Percentiles rank a stretch among this genome's conserved stretches.
These are phyloP conservation scores for Moesziomyces sp. DNA, from an alignment of 1,284 basidiomycete species.

Conservation along the genomic window DNA sequence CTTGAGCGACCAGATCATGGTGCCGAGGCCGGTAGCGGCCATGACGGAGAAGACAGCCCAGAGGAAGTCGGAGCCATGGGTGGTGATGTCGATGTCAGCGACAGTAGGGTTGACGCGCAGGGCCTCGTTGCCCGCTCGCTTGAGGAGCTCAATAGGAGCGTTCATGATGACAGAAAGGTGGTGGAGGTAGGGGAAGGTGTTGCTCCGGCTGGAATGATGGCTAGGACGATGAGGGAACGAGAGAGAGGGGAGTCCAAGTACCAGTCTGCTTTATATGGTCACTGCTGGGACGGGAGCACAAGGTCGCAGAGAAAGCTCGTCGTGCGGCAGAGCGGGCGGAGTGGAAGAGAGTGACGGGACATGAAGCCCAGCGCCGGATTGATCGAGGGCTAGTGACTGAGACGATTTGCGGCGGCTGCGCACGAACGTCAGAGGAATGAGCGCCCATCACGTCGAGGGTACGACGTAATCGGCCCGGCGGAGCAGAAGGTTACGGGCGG, in stretches of 20 bases:
- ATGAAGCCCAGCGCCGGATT: too few relatives aligned
- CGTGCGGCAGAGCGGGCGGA: too few relatives aligned
- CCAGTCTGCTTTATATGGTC: conserved; percentile 11
- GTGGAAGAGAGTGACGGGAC: too few relatives aligned
- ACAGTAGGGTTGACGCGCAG: conserved; percentile 46
- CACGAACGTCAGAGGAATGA: too few relatives aligned
- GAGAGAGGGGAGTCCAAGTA: neutral
- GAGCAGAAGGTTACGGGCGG: too few relatives aligned
- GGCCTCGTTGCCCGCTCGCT: conserved; percentile 53
- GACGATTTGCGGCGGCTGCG: too few relatives aligned
- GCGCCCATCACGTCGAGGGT: too few relatives aligned
- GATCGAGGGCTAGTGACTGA: too few relatives aligned
- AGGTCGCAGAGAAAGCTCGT: neutral
- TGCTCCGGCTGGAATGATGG: neutral
- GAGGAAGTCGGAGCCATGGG: conserved; percentile 70
- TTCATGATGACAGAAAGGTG: conserved; percentile 21
- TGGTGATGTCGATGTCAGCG: conserved; percentile 56
- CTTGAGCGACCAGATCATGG: conserved; percentile 55
- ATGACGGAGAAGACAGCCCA: conserved; percentile 68
- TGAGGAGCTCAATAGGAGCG: conserved; percentile 21
- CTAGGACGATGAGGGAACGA: conserved; percentile 1
- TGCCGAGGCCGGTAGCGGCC: conserved; percentile 56
- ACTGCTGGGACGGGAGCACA: neutral
- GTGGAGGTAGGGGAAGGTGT: neutral
- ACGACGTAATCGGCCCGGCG: too few relatives aligned